Evolutionary conservation across 2,329 filamentous ascomycete species (phyloP).

Genomic region (Chrysosporium keratinophilum): DNA sequence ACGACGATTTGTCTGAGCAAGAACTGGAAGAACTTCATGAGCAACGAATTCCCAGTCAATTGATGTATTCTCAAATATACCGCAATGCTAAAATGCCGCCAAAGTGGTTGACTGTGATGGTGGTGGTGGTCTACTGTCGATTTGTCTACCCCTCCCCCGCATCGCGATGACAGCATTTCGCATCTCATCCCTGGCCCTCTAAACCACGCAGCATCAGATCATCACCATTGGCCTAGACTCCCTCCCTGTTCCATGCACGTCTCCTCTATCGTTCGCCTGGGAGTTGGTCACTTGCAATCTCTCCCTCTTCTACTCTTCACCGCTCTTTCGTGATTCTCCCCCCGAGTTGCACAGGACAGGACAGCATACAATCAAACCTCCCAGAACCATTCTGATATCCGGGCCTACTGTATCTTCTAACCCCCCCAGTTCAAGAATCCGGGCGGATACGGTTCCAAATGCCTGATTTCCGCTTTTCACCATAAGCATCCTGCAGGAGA

Average conservation of each 20-base stretch:
- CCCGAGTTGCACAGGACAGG: not conserved
- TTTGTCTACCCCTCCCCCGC: not conserved
- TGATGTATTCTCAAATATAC: too few species aligned
- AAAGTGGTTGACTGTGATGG: not conserved
- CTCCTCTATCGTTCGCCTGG: not conserved
- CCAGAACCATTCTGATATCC: not conserved
- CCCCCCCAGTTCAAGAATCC: not conserved
- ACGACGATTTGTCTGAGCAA: too few species aligned
- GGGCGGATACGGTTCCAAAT: not conserved
- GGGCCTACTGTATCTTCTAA: not conserved
- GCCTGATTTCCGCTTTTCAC: not conserved
- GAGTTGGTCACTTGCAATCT: not conserved
- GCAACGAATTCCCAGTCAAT: too few species aligned
- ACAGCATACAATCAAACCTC: not conserved
- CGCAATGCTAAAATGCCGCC: not conserved
- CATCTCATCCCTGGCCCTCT: not conserved
- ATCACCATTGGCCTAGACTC: not conserved
- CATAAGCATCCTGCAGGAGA: not conserved
- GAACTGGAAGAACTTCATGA: too few species aligned
- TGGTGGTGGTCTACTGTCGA: not conserved
- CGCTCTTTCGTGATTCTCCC: slow-evolving; percentile 1
- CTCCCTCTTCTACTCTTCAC: not conserved
- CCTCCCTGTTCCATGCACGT: not conserved
- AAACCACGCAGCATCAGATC: not conserved
- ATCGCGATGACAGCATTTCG: not conserved